Percentiles rank a stretch among this genome's conserved stretches.
phyloP scores from a whole-genome alignment of 2,329 filamentous ascomycete genomes.

The Ascochyta lentis region DNA sequence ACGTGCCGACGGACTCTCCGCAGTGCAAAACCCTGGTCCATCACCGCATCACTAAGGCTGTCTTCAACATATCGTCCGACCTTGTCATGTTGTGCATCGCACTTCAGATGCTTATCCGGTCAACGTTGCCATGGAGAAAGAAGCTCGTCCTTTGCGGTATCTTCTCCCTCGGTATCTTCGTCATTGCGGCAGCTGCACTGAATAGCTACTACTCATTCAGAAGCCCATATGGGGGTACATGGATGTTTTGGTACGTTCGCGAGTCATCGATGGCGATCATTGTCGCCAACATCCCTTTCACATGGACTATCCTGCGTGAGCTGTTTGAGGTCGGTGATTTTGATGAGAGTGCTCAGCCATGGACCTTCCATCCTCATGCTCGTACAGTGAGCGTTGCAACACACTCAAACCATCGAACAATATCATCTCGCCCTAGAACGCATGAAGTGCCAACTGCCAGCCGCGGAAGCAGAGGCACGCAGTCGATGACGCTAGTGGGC shows the following conservation, averaged over 20 bases:
- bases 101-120: slow-evolving; percentile 54
- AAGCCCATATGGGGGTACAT: slow-evolving; percentile 31
- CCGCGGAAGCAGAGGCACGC: slow-evolving; percentile 16
- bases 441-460: slow-evolving; percentile 14
- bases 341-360: slow-evolving; percentile 33
- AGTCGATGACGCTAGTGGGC: slow-evolving; percentile 24
- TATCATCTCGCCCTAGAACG: slow-evolving; percentile 13
- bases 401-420: slow-evolving; percentile 18
- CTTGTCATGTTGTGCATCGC: slow-evolving; percentile 54
- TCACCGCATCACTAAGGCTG: slow-evolving; percentile 50
- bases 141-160: slow-evolving; percentile 64
- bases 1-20: slow-evolving; percentile 52
- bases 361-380: slow-evolving; percentile 37
- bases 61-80: slow-evolving; percentile 56
- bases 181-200: slow-evolving; percentile 56
- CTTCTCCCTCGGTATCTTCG: slow-evolving; percentile 63
- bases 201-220: slow-evolving; percentile 55
- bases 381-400: slow-evolving; percentile 35
- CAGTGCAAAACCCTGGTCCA: slow-evolving; percentile 44
- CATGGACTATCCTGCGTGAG: slow-evolving; percentile 60
- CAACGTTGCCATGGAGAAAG: slow-evolving; percentile 52
- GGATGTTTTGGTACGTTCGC: slow-evolving; percentile 45
- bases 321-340: slow-evolving; percentile 52
- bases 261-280: slow-evolving; percentile 44
- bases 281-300: slow-evolving; percentile 60